Evolutionary conservation across 116 monocot genomes (phyloP), one percentile per base, ranked within the genome.

Genomic region (Dioscorea cayenensis): DNA sequence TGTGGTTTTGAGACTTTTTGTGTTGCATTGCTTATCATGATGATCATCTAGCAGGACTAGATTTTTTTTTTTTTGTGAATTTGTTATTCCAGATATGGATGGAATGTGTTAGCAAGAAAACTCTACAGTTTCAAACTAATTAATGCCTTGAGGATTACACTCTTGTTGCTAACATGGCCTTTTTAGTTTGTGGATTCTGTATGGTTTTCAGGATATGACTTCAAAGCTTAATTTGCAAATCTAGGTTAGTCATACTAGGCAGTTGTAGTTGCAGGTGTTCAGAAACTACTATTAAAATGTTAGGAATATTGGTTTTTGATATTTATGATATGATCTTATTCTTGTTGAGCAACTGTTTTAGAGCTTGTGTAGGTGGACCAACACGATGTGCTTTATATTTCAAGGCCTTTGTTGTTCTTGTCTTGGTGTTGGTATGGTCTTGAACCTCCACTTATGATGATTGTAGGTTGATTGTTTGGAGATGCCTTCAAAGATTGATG

Each of bases 361-460:
- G 55, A 55, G n/a, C 5, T 55, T 55, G 19, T 55, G 55, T 55
- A 55, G 55, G 55, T 55, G 55, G 43, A 19, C 55, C 55, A 55
- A n/a, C 55, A 55, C 17, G 55, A 55, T 55, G 14, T 55, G 55
- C 19, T 55, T 55, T 55, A 55, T 55, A 55, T 18, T 43, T 16
- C 55, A 55, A 55, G 19, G 55, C 10, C 21, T 62, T 62, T 62
- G 25, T 62, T 20, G 18, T 1, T 62, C n/a, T 62, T 27, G 20
- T 20, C 62, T 62, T 62, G 20, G 22, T 27, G 23, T 27, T 62
- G 62, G 62, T 62, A 62, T 62, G 62, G 62, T 62, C 62, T 62
- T 23, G 9, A 62, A 23, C 62, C 21, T 62, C 12, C 62, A 27
- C 22, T 62, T 11, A 18, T 62, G 25, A 32, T 65, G 16, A 32